Base-by-base conservation (phyloP, 352 stramenopile genomes). In the Globisporangium lucens region DNA sequence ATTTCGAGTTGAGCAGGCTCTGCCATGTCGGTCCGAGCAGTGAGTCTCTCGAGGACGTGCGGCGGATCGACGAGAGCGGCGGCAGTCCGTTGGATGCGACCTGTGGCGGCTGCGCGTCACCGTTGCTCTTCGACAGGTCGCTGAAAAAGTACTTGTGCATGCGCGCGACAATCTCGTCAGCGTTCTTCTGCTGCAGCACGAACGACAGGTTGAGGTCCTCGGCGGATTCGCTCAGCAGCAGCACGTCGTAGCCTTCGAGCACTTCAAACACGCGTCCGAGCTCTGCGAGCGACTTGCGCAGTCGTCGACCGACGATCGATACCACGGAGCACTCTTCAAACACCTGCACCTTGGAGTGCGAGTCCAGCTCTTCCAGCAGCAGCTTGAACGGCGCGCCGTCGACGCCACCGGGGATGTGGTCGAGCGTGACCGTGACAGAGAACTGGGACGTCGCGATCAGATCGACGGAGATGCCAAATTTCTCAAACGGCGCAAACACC, bases 161-260 rank as follows among this genome's bases (percentile, higher is more conserved):
- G 36, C 80, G 83, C 59, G 77, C 75, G 36, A 96, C 87, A n/a
- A 96, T 70, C 4, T 82, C 80, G 58, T 94, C 85, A 33, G 89
- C 85, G 49, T 88, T 75, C 57, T 84, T 80, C 61, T 94, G 80
- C 73, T 91, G 77, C n/a, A 97, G 71, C 27, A 97, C 89, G 62
- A 97, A 97, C 49, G 86, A 95, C 66, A 97, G 69, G 70, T 97
- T 97, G n/a, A 97, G 68, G 71, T 97, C 89, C 75, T 97, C 89
- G 9, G 89, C 85, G 33, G 88, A 95, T 49, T 95, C 89, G 57
- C 83, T 94, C 8, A 97, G 74, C 63, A 97, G 74, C 63, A 96
- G 67, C 33, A 96, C 84, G 38, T 95, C 87, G 71, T 91, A 93
- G 53, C 89, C 87, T 57, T 93, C 83, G 10, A 97, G 77, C 55